Conservation (phyloP, 805 yeast species). For the Wickerhamiella australiensis region DNA sequence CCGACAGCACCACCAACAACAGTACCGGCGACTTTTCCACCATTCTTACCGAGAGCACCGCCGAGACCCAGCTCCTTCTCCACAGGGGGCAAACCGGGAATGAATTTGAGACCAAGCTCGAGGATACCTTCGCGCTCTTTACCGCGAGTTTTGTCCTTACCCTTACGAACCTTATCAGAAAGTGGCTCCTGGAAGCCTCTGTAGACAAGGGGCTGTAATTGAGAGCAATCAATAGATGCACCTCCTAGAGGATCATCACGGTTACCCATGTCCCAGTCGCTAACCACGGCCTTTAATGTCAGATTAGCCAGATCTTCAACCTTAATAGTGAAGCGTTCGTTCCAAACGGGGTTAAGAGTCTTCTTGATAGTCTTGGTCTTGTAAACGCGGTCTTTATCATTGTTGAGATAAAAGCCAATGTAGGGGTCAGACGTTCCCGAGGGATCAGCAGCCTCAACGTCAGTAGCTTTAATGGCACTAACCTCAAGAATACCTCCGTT, state of each 20-base stretch:
- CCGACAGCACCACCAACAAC: constrained; percentile 37
- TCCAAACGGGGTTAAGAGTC: constrained; percentile 84
- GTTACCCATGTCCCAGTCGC: constrained; percentile 92
- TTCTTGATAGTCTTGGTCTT: constrained; percentile 75
- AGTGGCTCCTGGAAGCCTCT: constrained; percentile 43
- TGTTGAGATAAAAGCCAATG: constrained; percentile 55
- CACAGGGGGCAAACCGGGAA: constrained; percentile 38
- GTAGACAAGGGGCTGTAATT: constrained; percentile 47
- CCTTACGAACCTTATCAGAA: constrained; percentile 29
- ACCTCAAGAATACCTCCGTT: constrained; percentile 62
- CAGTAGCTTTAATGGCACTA: constrained; percentile 49
- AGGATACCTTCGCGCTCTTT: constrained; percentile 50
- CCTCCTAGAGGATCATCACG: constrained; percentile 72
- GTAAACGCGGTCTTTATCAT: constrained; percentile 40
- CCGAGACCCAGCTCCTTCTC: constrained; percentile 20
- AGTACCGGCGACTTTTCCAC: constrained; percentile 36
- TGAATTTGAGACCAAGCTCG: constrained; percentile 47
- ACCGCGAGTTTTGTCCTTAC: constrained; percentile 34
- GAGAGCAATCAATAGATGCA: constrained; percentile 44
- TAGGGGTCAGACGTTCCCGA: constrained; percentile 94
- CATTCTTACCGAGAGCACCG: constrained; percentile 24
- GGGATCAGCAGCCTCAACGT: constrained; percentile 73
- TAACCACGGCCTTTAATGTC: constrained; percentile 36
- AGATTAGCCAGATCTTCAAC: constrained; percentile 15
- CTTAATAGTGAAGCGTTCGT: constrained; percentile 42